These are phyloP conservation scores for Candida lessepsii DNA, from an alignment of 805 yeast species.

Conservation along the genomic window DNA sequence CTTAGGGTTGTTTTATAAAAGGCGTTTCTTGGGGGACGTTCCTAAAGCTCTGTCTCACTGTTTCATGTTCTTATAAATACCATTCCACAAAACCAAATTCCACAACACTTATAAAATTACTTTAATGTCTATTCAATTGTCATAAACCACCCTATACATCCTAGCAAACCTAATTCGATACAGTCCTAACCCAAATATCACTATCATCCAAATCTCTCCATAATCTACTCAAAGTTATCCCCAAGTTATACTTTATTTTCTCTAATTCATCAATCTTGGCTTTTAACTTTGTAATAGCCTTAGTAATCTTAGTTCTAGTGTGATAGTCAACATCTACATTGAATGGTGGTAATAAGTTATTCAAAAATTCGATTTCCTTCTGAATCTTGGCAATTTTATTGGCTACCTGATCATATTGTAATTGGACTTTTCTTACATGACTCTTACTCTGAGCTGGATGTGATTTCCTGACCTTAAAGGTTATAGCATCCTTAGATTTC, in stretches of 20 bases:
- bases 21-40: too few species aligned
- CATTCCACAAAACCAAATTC: too few species aligned
- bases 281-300: slow-evolving; percentile 39
- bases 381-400: slow-evolving; percentile 35
- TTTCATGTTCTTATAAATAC: too few species aligned
- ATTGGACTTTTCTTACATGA: slow-evolving; percentile 26
- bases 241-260: slow-evolving; percentile 41
- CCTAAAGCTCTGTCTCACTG: too few species aligned
- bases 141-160: too few species aligned
- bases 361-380: slow-evolving; percentile 39
- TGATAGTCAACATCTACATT: slow-evolving; percentile 44
- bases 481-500: not conserved
- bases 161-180: slow-evolving; percentile 9
- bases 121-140: too few species aligned
- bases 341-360: slow-evolving; percentile 41
- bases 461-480: slow-evolving; percentile 4
- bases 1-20: too few species aligned
- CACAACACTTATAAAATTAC: not conserved
- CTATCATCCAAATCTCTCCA: slow-evolving; percentile 44
- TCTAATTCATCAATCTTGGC: slow-evolving; percentile 42
- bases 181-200: slow-evolving; percentile 41
- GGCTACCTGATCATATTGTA: slow-evolving; percentile 33
- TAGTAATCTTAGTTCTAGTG: slow-evolving; percentile 38
- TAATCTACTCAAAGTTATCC: slow-evolving; percentile 41
- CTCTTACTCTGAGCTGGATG: not conserved